Percentiles rank a stretch among this genome's conserved stretches.
These are phyloP conservation scores for Boletus sp. DNA, from an alignment of 1,284 basidiomycete genomes.

Conservation along the genomic window DNA sequence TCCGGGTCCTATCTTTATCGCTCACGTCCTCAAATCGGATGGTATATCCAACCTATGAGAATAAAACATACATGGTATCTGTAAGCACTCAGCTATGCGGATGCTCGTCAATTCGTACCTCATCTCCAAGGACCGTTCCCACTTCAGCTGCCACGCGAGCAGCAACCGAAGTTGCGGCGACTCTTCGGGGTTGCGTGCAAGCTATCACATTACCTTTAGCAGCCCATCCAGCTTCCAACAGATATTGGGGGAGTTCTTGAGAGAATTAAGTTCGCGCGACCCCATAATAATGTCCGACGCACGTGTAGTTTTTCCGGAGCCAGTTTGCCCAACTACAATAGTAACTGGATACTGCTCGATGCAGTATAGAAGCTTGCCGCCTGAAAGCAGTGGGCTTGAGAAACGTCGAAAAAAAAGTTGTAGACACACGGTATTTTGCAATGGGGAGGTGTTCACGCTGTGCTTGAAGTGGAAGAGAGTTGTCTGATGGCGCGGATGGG, in stretches of 20 bases:
- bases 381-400: slow-evolving; percentile 37
- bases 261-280: slow-evolving; percentile 1
- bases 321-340: slow-evolving; percentile 94
- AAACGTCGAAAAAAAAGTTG: background rate
- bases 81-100: background rate
- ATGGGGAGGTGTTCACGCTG: slow-evolving; percentile 86
- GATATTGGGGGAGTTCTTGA: slow-evolving; percentile 90
- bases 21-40: slow-evolving; percentile 97
- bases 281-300: slow-evolving; percentile 32
- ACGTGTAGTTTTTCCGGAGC: slow-evolving; percentile 98
- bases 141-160: slow-evolving; percentile 88
- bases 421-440: slow-evolving; percentile 70
- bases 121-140: slow-evolving; percentile 84
- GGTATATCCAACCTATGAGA: slow-evolving; percentile 85
- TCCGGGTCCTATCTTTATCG: slow-evolving; percentile 77
- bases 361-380: slow-evolving; percentile 76
- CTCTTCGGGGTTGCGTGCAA: slow-evolving; percentile 93
- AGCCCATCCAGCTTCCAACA: slow-evolving; percentile 90
- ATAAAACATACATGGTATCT: background rate
- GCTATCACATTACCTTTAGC: slow-evolving; percentile 74
- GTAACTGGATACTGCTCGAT: slow-evolving; percentile 82
- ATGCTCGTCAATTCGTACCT: slow-evolving; percentile 51
- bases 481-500: slow-evolving; percentile 59
- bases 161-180: slow-evolving; percentile 95
- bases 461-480: slow-evolving; percentile 61